These are phyloP conservation scores for Pleomassaria siparia DNA, from an alignment of 2,329 filamentous ascomycete genomes.

Conservation along the genomic window DNA sequence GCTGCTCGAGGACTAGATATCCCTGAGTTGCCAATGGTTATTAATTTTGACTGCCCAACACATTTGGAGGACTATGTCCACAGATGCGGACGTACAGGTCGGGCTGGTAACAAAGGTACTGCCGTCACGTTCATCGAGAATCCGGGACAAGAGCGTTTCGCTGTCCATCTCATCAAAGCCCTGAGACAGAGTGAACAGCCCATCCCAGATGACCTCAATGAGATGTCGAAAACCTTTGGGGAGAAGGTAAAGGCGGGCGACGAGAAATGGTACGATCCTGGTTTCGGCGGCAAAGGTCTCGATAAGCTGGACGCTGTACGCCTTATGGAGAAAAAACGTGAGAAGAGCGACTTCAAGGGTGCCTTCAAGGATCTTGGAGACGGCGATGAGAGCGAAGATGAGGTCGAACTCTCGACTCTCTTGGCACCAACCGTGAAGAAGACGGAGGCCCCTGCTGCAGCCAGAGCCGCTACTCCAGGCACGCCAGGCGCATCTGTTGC, in stretches of 20 bases:
- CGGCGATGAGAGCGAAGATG: conserved; percentile 75
- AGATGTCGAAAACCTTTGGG: conserved; percentile 67
- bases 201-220: conserved; percentile 69
- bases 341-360: conserved; percentile 75
- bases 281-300: conserved; percentile 93
- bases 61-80: conserved; percentile 97
- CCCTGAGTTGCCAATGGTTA: conserved; percentile 90
- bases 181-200: conserved; percentile 87
- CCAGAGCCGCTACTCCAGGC: conserved; percentile 50
- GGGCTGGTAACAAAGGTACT: conserved; percentile 91
- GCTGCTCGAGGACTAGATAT: conserved; percentile 94
- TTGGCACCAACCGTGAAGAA: conserved; percentile 58
- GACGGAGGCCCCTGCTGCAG: conserved; percentile 40
- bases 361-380: conserved; percentile 86
- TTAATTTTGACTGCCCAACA: conserved; percentile 94
- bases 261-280: conserved; percentile 78
- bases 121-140: conserved; percentile 95
- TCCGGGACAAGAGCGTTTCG: conserved; percentile 86
- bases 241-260: conserved; percentile 93
- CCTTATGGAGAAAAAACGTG: conserved; percentile 80
- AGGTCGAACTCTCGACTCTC: conserved; percentile 52
- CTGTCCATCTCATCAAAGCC: conserved; percentile 85
- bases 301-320: conserved; percentile 90
- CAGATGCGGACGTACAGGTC: conserved; percentile 87
- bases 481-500: conserved; percentile 33